Base-by-base conservation (phyloP, 1,284 basidiomycete genomes). In the Apiotrichum siamense region DNA sequence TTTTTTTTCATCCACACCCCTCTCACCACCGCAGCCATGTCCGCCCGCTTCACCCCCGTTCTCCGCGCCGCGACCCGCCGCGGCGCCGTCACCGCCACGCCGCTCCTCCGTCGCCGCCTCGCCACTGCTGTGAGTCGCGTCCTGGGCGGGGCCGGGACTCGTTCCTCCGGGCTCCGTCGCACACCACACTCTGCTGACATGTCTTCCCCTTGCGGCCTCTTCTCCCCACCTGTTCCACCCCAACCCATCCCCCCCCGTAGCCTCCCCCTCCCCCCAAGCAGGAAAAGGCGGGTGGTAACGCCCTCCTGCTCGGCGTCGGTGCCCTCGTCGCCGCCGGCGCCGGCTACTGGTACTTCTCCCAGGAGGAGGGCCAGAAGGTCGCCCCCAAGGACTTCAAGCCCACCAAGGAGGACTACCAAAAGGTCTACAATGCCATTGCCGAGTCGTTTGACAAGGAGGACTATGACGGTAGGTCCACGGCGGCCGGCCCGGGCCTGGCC, bases 341-440 rank as follows among this genome's bases (percentile, higher is more conserved):
- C 31, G 70, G 67, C 32, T 74, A 73, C 65, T 63, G 65, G 58
- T 71, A 72, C 63, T 73, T 62, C 56, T 66, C 59, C n/a, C 65
- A 66, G 25, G 50, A 58, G 31, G 67, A 64, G 20, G 54, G 65
- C 10, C n/a, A n/a, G n/a, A 26, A 52, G 23, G 80, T 81, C 52
- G 69, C 78, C 24, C 77, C 77, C 26, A 78, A 78, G 61, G 32
- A 36, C 32, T 80, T 81, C 12, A 76, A 78, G 0, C 72, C 77
- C 44, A 49, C 65, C 21, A 54, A 67, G 57, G 83, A 82, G 45
- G 89, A 92, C 69, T 93, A 91, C 70, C 85, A 89, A 72, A 89
- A 92, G 81, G 88, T 94, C 20, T 96, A 96, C 80, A 87, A 93
- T 76, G 80, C 75, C 54, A 84, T 96, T 69, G 85, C 86, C 24